phyloP scores from a whole-genome alignment of 2,329 filamentous ascomycete genomes.

The Magnaporthales sp. region DNA sequence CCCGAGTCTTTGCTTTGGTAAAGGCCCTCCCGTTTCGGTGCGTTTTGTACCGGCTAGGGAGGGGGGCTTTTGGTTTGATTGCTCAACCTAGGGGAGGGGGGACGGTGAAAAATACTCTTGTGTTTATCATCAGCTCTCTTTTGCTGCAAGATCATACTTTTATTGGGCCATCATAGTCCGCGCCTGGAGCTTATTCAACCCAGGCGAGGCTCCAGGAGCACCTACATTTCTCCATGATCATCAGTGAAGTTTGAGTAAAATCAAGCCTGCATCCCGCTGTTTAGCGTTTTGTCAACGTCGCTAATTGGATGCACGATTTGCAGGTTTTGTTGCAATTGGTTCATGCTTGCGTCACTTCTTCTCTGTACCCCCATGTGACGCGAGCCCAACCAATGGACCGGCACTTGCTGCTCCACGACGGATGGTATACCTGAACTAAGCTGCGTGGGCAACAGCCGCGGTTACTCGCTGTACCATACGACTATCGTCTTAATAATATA shows the following conservation, averaged over 20 bases:
- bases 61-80: background rate
- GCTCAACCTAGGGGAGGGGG: background rate
- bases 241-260: background rate
- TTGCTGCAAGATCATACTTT: conserved; percentile 5
- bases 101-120: background rate
- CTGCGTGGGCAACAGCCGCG: background rate
- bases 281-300: background rate
- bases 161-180: conserved; percentile 6
- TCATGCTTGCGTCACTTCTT: background rate
- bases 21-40: conserved; percentile 1
- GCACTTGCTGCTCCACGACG: background rate
- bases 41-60: conserved; percentile 2
- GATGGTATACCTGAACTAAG: background rate
- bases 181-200: conserved; percentile 3
- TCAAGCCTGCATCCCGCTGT: background rate
- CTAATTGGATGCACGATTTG: background rate
- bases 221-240: background rate
- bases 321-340: background rate
- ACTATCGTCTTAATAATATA: background rate
- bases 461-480: background rate
- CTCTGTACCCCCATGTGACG: background rate
- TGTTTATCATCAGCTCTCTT: background rate
- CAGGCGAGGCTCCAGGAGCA: conserved; percentile 6
- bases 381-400: background rate
- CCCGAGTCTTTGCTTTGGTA: conserved; percentile 1